Base-by-base conservation (phyloP, 2,329 filamentous ascomycete species). In the Colletotrichum salicis region DNA sequence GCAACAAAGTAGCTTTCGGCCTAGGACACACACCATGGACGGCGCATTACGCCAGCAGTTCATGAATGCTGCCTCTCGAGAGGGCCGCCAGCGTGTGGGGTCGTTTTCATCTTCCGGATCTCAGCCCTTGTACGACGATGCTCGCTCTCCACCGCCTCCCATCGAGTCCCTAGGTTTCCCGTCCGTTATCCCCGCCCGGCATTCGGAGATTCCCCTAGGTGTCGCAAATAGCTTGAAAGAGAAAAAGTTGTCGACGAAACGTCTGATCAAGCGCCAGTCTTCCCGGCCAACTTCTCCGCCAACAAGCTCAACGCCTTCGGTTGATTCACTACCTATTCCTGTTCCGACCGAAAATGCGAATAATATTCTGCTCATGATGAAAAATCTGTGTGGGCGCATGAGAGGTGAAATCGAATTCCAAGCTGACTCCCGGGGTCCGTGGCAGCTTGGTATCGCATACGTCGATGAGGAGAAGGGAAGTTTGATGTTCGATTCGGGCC, bases 381-480 rank as follows among this genome's bases (percentile, higher is more conserved):
- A 91, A 79, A 91, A 88, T 29, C 84, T 94, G 7, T 93, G 92
- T 77, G 94, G 94, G 33, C 89, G 91, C 75, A 96, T 96, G 93
- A 91, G 91, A 76, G 94, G 94, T 67, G 90, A 92, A 75, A 86
- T 95, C 35, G 91, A 94, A 74, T 96, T 94, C 78, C 90, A 92
- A 76, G 86, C 86, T 55, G 89, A 90, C 48, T 84, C 86, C 15
- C 84, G 85, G 29, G 89, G 87, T 19, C 85, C 87, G 1, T 96
- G 94, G 94, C 86, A 88, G 69, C 81, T 86, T 41, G 93, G 93
- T n/a, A 89, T 92, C 73, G 93, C 92, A 78, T 94, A 91, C 77
- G 94, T 96, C 73, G 92, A 95, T 73, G 92, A 94, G 70, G 91
- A 94, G 58, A 89, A 88, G 70, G 93, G 93, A 2, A 91, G 90